Evolutionary conservation across 2,329 filamentous ascomycete species (phyloP).

Genomic region (Ascochyta rabiei): DNA sequence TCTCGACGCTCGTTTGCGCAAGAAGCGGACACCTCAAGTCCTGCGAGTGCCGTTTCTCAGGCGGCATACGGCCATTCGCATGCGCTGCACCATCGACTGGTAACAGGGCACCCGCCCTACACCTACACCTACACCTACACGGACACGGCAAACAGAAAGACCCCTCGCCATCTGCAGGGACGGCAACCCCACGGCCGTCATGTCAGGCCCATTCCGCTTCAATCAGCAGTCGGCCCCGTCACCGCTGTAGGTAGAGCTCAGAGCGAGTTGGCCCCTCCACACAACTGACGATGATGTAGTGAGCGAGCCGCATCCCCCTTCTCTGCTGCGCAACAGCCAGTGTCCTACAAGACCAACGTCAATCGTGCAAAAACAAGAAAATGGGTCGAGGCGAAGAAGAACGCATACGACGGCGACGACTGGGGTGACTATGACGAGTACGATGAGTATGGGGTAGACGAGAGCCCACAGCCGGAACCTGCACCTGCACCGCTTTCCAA

Average conservation of each 20-base stretch:
- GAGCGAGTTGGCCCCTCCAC: background rate
- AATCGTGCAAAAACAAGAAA: slow-evolving; percentile 90
- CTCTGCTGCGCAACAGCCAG: slow-evolving; percentile 46
- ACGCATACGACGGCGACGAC: slow-evolving; percentile 90
- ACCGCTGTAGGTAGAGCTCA: slow-evolving; percentile 43
- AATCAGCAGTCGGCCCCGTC: slow-evolving; percentile 44
- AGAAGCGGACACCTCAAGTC: slow-evolving; percentile 1
- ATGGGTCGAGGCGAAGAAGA: slow-evolving; percentile 89
- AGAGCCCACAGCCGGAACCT: slow-evolving; percentile 49
- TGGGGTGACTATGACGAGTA: slow-evolving; percentile 76
- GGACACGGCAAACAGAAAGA: slow-evolving; percentile 3
- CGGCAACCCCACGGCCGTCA: slow-evolving; percentile 21
- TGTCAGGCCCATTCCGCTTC: slow-evolving; percentile 52
- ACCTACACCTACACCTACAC: no score
- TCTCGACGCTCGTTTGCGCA: slow-evolving; percentile 5
- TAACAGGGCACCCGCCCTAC: slow-evolving; percentile 51
- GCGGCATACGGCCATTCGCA: slow-evolving; percentile 8
- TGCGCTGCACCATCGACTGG: slow-evolving; percentile 54
- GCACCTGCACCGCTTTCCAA: slow-evolving; percentile 48
- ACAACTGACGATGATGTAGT: slow-evolving; percentile 27
- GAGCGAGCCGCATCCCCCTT: slow-evolving; percentile 37
- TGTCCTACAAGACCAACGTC: slow-evolving; percentile 81
- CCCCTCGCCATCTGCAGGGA: slow-evolving; percentile 2
- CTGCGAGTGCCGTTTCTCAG: background rate
- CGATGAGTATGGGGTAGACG: slow-evolving; percentile 60